These are phyloP conservation scores for Coniosporium tulheliwenetii DNA, from an alignment of 2,329 filamentous ascomycete species.

Conservation along the genomic window DNA sequence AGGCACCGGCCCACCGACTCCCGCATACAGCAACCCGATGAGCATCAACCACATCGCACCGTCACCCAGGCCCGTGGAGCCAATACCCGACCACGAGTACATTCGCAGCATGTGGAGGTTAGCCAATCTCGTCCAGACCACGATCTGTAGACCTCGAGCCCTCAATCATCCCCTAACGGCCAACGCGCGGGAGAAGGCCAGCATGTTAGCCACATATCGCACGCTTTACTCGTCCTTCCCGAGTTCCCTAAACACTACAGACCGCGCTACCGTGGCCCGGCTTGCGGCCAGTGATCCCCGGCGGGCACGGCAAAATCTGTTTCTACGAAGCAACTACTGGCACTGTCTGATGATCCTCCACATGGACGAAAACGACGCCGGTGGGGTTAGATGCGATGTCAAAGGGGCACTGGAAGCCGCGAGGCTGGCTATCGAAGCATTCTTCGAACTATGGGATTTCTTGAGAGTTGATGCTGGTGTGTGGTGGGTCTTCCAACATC, in stretches of 20 bases:
- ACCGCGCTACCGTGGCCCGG: constrained; percentile 41
- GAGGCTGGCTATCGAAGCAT: constrained; percentile 57
- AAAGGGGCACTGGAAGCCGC: constrained; percentile 59
- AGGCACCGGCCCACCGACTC: constrained; percentile 17
- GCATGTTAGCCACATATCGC: constrained; percentile 54
- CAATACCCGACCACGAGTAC: constrained; percentile 31
- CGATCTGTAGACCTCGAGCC: constrained; percentile 58
- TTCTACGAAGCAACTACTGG: constrained; percentile 68
- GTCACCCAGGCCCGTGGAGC: constrained; percentile 16
- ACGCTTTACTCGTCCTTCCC: constrained; percentile 61
- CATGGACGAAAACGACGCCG: constrained; percentile 47
- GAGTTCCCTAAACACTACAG: constrained; percentile 52
- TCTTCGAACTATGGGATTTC: constrained; percentile 56
- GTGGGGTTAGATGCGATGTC: constrained; percentile 39
- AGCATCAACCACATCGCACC: constrained; percentile 33
- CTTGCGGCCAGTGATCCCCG: constrained; percentile 46
- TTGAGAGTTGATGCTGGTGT: constrained; percentile 59
- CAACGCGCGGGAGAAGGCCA: constrained; percentile 52
- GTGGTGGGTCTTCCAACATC: constrained; percentile 76
- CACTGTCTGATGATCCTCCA: constrained; percentile 72
- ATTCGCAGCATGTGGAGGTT: constrained; percentile 65
- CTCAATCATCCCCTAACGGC: constrained; percentile 57
- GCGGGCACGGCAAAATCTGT: constrained; percentile 58
- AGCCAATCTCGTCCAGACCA: constrained; percentile 63
- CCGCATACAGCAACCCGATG: constrained; percentile 32